A percentile compares a stretch with the other conserved stretches of the same genome.
Conservation (phyloP, 2,329 filamentous ascomycete genomes). For the Aspergillus fumigatus region DNA sequence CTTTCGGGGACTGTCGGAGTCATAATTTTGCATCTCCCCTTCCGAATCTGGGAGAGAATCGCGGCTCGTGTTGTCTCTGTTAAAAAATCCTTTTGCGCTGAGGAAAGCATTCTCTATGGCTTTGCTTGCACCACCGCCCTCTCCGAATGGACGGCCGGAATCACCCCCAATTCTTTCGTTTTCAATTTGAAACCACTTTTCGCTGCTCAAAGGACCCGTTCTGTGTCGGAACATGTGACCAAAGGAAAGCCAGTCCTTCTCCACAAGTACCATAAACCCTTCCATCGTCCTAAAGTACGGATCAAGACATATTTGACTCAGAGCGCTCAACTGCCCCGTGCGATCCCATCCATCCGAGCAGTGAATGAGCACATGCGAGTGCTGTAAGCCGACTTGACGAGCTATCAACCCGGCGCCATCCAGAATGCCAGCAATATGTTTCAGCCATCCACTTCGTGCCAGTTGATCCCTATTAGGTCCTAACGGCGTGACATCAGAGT, state of each 20-base stretch:
- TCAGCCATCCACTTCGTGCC: conserved; percentile 81
- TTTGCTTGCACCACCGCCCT: conserved; percentile 53
- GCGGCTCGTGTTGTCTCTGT: conserved; percentile 66
- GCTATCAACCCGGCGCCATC: conserved; percentile 82
- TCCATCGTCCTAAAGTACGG: conserved; percentile 92
- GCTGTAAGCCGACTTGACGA: conserved; percentile 80
- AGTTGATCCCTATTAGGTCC: conserved; percentile 78
- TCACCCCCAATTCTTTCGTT: conserved; percentile 67
- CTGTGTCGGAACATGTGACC: conserved; percentile 95
- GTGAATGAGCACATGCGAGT: conserved; percentile 93
- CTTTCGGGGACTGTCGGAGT: conserved; percentile 44
- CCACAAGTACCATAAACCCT: conserved; percentile 88
- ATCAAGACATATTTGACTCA: conserved; percentile 90
- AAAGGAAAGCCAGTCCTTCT: conserved; percentile 98
- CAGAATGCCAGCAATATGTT: conserved; percentile 78
- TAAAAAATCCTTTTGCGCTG: conserved; percentile 86
- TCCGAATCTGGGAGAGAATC: conserved; percentile 62
- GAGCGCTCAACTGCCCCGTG: conserved; percentile 86
- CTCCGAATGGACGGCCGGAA: conserved; percentile 36
- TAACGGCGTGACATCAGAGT: conserved; percentile 80
- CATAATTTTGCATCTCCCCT: conserved; percentile 46
- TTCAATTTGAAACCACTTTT: conserved; percentile 90
- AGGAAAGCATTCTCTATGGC: conserved; percentile 80
- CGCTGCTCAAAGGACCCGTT: conserved; percentile 80
- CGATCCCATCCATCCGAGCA: conserved; percentile 99